These are phyloP conservation scores for Glonium stellatum DNA, from an alignment of 495 filamentous ascomycete genomes.

Conservation along the genomic window DNA sequence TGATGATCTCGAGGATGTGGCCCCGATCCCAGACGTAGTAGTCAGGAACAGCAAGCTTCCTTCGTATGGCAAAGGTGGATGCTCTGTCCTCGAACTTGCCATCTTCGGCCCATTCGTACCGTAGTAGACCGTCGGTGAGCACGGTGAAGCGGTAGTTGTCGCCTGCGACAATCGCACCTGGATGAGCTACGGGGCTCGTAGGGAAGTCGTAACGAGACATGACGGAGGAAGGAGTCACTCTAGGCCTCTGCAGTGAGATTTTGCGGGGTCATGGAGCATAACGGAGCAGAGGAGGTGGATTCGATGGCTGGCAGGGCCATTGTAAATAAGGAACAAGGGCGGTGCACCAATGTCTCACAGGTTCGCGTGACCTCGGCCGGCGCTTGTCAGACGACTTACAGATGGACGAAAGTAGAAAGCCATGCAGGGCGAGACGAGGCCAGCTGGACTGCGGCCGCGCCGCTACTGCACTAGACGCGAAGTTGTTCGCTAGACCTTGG, in stretches of 20 bases:
- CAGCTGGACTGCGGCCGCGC: no score
- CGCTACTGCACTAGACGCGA: no score
- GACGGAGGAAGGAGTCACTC: background rate
- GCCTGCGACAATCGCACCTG: slow-evolving; percentile 43
- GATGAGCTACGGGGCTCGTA: slow-evolving; percentile 40
- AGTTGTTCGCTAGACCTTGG: no score
- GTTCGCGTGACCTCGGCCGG: background rate
- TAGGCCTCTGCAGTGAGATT: background rate
- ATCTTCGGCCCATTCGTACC: slow-evolving; percentile 54
- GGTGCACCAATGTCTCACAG: background rate
- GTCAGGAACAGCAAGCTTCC: slow-evolving; percentile 42
- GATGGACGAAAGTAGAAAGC: background rate
- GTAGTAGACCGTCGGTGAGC: slow-evolving; percentile 45
- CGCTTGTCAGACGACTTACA: background rate
- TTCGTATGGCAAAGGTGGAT: slow-evolving; percentile 50
- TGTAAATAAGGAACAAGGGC: background rate
- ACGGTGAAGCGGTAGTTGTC: slow-evolving; percentile 50
- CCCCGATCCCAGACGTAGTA: slow-evolving; percentile 40
- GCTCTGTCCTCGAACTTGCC: slow-evolving; percentile 51
- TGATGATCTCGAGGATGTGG: slow-evolving; percentile 44
- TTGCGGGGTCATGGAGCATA: background rate
- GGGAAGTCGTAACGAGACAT: slow-evolving; percentile 42
- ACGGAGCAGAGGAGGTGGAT: background rate
- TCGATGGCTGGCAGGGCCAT: background rate
- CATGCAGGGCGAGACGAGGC: background rate